A percentile compares a stretch with the other conserved stretches of the same genome.
These are phyloP conservation scores for Eustoma russellianum DNA, from an alignment of 257 asterid species.

Conservation along the genomic window DNA sequence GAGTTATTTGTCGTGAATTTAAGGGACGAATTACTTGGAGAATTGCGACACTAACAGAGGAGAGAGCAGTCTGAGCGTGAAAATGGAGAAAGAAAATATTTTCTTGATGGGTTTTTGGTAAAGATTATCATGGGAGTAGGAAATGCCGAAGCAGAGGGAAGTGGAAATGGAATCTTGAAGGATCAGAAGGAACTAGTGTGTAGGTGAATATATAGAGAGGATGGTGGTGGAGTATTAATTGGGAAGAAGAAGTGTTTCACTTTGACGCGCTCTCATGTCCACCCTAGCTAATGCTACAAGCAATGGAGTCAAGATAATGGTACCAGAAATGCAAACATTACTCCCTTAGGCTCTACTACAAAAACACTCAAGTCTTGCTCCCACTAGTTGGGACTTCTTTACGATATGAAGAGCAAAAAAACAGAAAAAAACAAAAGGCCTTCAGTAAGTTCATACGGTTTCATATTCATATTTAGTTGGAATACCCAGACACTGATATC, in stretches of 20 bases:
- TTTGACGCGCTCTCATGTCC: constrained; percentile 15
- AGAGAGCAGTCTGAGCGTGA: constrained; percentile 16
- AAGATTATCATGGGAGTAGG: constrained; percentile 6
- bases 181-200: not conserved
- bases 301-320: constrained; percentile 11
- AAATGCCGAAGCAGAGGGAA: no score
- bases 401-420: no score
- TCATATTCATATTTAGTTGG: no score
- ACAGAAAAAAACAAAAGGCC: no score
- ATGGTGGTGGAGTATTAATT: no score
- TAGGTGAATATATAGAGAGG: no score
- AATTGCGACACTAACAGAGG: constrained; percentile 14
- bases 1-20: no score
- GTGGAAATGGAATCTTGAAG: not conserved
- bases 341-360: constrained; percentile 3
- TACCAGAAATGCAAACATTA: constrained; percentile 28
- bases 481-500: no score
- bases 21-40: constrained; percentile 35
- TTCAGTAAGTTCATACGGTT: no score
- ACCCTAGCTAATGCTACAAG: constrained; percentile 9
- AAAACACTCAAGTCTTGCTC: no score
- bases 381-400: no score
- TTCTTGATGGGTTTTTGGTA: constrained; percentile 10
- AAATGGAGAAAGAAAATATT: constrained; percentile 29
- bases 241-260: no score